A percentile compares a stretch with the other conserved stretches of the same genome.
These are phyloP conservation scores for Inga oerstediana DNA, from an alignment of 306 rosid genomes.

Conservation along the genomic window DNA sequence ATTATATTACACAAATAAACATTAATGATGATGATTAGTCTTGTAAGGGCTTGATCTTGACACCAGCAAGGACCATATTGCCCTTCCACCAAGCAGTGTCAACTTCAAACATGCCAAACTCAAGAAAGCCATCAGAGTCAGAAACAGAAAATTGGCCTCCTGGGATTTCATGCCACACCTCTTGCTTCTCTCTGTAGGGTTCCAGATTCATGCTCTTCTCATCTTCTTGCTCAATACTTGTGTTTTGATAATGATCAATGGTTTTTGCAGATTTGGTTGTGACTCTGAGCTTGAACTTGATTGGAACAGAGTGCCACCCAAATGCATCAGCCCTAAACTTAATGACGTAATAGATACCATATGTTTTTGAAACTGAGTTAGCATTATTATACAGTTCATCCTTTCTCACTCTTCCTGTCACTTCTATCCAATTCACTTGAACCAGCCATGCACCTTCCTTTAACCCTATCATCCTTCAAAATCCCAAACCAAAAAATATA, in stretches of 20 bases:
- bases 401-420: slow-evolving; percentile 11
- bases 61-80: slow-evolving; percentile 22
- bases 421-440: slow-evolving; percentile 34
- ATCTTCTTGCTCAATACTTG: background rate
- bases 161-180: slow-evolving; percentile 18
- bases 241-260: background rate
- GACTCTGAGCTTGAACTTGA: slow-evolving; percentile 7
- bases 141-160: slow-evolving; percentile 25
- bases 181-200: slow-evolving; percentile 1
- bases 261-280: background rate
- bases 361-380: background rate
- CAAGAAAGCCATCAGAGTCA: background rate
- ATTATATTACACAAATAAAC: background rate
- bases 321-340: slow-evolving; percentile 34
- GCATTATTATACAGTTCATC: background rate
- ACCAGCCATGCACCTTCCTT: slow-evolving; percentile 20
- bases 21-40: background rate
- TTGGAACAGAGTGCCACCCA: slow-evolving; percentile 28
- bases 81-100: slow-evolving; percentile 33
- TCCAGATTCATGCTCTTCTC: slow-evolving; percentile 10
- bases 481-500: too few relatives aligned
- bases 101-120: slow-evolving; percentile 34
- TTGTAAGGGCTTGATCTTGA: slow-evolving; percentile 20
- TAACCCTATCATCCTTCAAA: slow-evolving; percentile 1
- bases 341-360: background rate